Evolutionary conservation across 2,329 filamentous ascomycete species (phyloP).

Genomic region (Calonectria fujianensis): DNA sequence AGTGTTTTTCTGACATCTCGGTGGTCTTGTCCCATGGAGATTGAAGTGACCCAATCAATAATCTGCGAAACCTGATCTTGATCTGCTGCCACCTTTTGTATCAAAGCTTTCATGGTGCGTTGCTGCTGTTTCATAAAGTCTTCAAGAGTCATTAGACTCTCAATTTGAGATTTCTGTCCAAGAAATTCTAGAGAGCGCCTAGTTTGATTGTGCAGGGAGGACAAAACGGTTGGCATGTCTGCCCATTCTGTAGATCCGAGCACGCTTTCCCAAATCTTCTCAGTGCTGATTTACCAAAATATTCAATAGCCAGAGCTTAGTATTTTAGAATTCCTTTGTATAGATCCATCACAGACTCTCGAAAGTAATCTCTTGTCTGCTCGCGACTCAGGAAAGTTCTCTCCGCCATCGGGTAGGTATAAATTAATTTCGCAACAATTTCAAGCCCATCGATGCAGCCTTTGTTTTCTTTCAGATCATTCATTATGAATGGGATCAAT

Average conservation of each 20-base stretch:
- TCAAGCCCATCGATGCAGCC: background rate
- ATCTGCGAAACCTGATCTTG: background rate
- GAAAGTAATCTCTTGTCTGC: background rate
- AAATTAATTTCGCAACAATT: slow-evolving; percentile 5
- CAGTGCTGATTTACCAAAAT: background rate
- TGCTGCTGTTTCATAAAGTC: slow-evolving; percentile 2
- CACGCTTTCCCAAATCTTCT: background rate
- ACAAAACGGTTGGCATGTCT: background rate
- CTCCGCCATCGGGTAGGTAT: background rate
- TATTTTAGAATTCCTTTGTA: background rate
- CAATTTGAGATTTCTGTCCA: background rate
- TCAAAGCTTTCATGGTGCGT: background rate
- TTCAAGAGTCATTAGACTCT: background rate
- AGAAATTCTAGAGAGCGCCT: background rate
- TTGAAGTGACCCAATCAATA: background rate
- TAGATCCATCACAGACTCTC: background rate
- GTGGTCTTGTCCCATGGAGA: background rate
- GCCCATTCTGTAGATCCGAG: background rate
- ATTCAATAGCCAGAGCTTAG: background rate
- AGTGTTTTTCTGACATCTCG: background rate
- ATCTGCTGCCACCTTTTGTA: background rate
- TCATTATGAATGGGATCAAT: background rate
- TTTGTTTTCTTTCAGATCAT: background rate
- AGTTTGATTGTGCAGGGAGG: background rate
- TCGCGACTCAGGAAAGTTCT: background rate